Evolutionary conservation across 371 early-diverging fungal genomes (phyloP), one percentile per base, ranked within the genome.

Genomic region (Lichtheimia ornata): DNA sequence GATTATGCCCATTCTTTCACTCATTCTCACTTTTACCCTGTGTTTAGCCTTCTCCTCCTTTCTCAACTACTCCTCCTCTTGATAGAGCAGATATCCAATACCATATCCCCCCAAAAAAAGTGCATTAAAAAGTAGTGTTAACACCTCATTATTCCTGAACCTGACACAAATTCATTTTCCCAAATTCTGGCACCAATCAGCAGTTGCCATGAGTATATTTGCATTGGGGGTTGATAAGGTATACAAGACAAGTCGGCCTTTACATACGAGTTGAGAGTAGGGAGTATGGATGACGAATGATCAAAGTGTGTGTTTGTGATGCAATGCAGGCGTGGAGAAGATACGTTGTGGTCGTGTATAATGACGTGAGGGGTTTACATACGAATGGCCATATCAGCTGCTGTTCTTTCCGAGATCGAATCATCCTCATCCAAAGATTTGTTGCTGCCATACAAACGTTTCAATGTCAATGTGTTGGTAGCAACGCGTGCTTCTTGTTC

Each of bases 401-500:
- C 60, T 18, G 60, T 65, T 65, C 65, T 61, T 24, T 65, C 65
- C 2, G 65, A 65, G 14, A 42, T 40, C 1, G 55, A 41, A 44
- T 65, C 65, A 55, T 64, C 64, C 7, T 40, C 51, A 13, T 62
- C 57, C 22, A 24, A 30, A 11, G 56, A 56, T 17, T 62, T 56
- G n/a, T 30, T 35, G 30, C 24, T 53, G 54, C 28, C 28, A 7
- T 24, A n/a, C 42, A 50, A 43, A 3, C 54, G 63, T 12, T 54
- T 62, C 47, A 62, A 28, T 9, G 63, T 67, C 35, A 79, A 54
- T 1, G 71, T 69, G 40, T 67, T 28, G 9, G 85, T 82, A 6
- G 84, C 82, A 11, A 94, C 82, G 17, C 96, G 81, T 17, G 77
- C 70, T 44, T 84, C 89, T 68, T 95, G 96, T 17, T 84, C 80